Evolutionary conservation across 129 eudicot species (phyloP), one percentile per base, ranked within the genome.

Genomic region (Saposhnikovia divaricata): DNA sequence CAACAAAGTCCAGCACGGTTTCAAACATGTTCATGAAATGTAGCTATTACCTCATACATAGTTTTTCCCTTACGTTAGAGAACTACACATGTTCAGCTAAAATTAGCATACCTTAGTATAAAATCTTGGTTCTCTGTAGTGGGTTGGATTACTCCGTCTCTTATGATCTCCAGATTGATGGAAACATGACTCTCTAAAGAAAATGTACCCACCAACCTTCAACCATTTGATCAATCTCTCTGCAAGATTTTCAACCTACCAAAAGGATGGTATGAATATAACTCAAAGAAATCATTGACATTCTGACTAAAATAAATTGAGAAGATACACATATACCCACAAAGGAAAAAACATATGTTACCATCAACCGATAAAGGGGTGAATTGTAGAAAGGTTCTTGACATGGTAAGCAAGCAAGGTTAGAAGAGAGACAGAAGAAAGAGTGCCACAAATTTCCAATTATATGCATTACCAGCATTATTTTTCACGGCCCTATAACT

Each of bases 141-240:
- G 97, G 66, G 97, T 88, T 3, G 98, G 99, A 82, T 96, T 92
- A 75, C 79, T 85, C 79, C 88, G 86, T 75, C 96, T 83, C 83
- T 90, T 95, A 87, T 89, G 90, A 84, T 92, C 97, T 77, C 96
- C 99, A 45, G 97, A 95, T 81, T 89, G 96, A 81, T 90, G 96
- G 86, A 93, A 95, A 85, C 99, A 92, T 72, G 96, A 90, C 73
- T 96, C 99, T 76, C 95, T 87, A 82, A 96, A 96, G 85, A 92
- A 92, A 61, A 96, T 90, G 83, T 66, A 81, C 63, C 99, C 99
- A 27, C 99, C 99, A 71, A 89, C 95, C 86, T 96, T 96, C 86
- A 96, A 79, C 99, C 98, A 96, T 82, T 85, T 92, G 74, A 86
- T 80, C 85, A 96, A 79, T 84, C 89, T 89, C 81, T 83, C 84